phyloP scores from a whole-genome alignment of 768 basidiomycete species.

The Kwoniella botswanensis region DNA sequence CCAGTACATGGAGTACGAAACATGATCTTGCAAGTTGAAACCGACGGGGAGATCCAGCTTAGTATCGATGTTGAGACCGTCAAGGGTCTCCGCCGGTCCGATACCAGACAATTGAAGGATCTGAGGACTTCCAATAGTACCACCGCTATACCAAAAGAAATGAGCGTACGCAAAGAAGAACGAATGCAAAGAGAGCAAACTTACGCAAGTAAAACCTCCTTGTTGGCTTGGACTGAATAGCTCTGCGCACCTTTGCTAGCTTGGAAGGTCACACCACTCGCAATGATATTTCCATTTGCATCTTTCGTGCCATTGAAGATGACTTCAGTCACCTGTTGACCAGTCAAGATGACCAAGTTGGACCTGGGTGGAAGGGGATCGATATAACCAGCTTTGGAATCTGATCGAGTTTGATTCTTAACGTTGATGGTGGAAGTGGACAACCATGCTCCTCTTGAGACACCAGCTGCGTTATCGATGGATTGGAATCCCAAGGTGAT shows the following conservation, averaged over 20 bases:
- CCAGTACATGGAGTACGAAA: conserved; percentile 54
- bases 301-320: conserved; percentile 59
- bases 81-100: conserved; percentile 69
- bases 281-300: conserved; percentile 58
- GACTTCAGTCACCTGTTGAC: conserved; percentile 67
- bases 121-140: conserved; percentile 63
- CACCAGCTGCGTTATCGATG: conserved; percentile 61
- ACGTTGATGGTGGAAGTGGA: conserved; percentile 69
- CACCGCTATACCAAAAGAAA: conserved; percentile 55
- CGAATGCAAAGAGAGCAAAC: conserved; percentile 7
- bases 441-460: conserved; percentile 59
- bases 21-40: conserved; percentile 72
- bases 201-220: conserved; percentile 65
- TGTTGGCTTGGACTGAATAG: conserved; percentile 65
- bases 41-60: conserved; percentile 75
- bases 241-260: conserved; percentile 51
- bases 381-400: conserved; percentile 70
- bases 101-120: conserved; percentile 73
- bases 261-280: conserved; percentile 65
- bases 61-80: conserved; percentile 64
- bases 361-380: conserved; percentile 68
- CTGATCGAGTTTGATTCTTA: conserved; percentile 68
- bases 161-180: not conserved
- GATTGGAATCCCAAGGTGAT: conserved; percentile 35
- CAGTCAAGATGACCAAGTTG: conserved; percentile 70